phyloP scores from a whole-genome alignment of 1,139 yeast species.

The Nakaseomyces sp. region DNA sequence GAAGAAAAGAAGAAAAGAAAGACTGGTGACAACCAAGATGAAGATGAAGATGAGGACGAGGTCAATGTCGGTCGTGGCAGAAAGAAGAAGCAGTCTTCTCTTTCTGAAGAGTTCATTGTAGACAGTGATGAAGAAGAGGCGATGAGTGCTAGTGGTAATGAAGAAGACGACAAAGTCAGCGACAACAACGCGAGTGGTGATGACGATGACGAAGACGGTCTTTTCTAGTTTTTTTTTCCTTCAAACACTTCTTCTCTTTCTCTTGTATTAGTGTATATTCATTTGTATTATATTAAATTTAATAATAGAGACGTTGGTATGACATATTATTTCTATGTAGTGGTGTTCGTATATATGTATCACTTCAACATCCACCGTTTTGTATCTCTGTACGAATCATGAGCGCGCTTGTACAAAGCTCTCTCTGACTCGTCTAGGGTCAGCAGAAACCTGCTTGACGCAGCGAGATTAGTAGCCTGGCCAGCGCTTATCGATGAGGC shows the following conservation, averaged over 20 bases:
- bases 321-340: too few species aligned
- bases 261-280: too few species aligned
- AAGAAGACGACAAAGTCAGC: not conserved
- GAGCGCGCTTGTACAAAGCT: slow-evolving; percentile 47
- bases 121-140: slow-evolving; percentile 45
- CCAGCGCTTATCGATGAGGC: slow-evolving; percentile 7
- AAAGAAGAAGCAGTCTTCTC: slow-evolving; percentile 35
- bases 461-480: slow-evolving; percentile 7
- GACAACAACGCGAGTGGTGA: slow-evolving; percentile 26
- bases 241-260: too few species aligned
- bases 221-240: slow-evolving; percentile 13
- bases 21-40: slow-evolving; percentile 20
- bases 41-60: slow-evolving; percentile 27
- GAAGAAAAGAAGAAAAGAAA: slow-evolving; percentile 18
- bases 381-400: slow-evolving; percentile 54
- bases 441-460: slow-evolving; percentile 37
- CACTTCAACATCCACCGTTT: slow-evolving; percentile 46
- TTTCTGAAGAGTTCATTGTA: slow-evolving; percentile 38
- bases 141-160: slow-evolving; percentile 10
- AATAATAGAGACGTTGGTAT: not conserved
- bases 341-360: not conserved
- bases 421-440: slow-evolving; percentile 73
- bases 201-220: slow-evolving; percentile 30
- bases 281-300: not conserved
- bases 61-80: slow-evolving; percentile 24